These are phyloP conservation scores for Cinchona pubescens DNA, from an alignment of 257 asterid genomes.

Conservation along the genomic window DNA sequence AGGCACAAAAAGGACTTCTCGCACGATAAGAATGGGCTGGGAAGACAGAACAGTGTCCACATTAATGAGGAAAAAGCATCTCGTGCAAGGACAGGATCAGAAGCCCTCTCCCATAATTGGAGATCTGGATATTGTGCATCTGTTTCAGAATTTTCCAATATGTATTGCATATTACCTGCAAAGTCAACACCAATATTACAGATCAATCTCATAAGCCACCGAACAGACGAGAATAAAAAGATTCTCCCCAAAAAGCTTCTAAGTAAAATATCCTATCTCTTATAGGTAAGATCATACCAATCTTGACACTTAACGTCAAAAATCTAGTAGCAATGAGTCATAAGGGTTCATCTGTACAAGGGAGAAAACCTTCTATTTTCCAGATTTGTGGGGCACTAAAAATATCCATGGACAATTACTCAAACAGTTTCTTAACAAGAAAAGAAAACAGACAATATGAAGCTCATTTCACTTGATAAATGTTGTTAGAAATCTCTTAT, in stretches of 20 bases:
- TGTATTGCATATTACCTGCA: slow-evolving; percentile 64
- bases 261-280: not conserved
- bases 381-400: slow-evolving; percentile 4
- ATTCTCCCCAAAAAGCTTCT: not conserved
- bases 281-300: not conserved
- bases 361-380: not conserved
- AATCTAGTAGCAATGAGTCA: not conserved
- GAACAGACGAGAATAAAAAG: not conserved
- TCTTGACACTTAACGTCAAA: not conserved
- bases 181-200: slow-evolving; percentile 7
- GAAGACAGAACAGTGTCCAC: slow-evolving; percentile 96
- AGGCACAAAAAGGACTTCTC: slow-evolving; percentile 67
- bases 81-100: slow-evolving; percentile 70
- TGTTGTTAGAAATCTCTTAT: not conserved
- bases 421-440: not conserved
- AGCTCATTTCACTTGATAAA: not conserved
- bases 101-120: slow-evolving; percentile 75
- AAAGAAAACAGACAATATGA: not conserved
- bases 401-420: not conserved
- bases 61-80: slow-evolving; percentile 90
- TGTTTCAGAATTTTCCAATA: slow-evolving; percentile 56
- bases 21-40: slow-evolving; percentile 72
- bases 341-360: not conserved
- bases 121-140: slow-evolving; percentile 59
- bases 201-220: not conserved